These are phyloP conservation scores for Nematodospora valgi DNA, from an alignment of 805 yeast genomes.

Conservation along the genomic window DNA sequence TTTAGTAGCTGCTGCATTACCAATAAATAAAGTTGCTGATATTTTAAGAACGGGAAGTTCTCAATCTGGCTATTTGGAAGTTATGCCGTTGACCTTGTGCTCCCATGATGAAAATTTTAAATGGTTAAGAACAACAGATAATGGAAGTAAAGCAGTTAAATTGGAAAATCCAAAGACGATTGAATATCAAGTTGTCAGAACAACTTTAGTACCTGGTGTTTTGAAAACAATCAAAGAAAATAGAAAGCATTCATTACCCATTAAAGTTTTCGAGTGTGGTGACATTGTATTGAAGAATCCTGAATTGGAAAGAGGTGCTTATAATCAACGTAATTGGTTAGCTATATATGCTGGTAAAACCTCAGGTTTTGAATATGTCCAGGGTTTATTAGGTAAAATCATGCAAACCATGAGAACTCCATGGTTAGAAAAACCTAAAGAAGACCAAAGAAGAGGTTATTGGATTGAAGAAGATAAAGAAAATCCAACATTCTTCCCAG, in stretches of 20 bases:
- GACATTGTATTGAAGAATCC: slow-evolving; percentile 88
- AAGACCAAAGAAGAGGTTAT: slow-evolving; percentile 65
- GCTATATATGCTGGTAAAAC: slow-evolving; percentile 93
- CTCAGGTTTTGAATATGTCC: slow-evolving; percentile 91
- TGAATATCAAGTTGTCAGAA: slow-evolving; percentile 97
- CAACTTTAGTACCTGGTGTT: slow-evolving; percentile 89
- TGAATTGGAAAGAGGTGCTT: slow-evolving; percentile 80
- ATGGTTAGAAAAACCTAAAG: slow-evolving; percentile 61
- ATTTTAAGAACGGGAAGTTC: slow-evolving; percentile 88
- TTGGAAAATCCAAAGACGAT: slow-evolving; percentile 94
- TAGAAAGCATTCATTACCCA: slow-evolving; percentile 92
- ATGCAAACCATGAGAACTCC: slow-evolving; percentile 94
- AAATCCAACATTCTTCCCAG: slow-evolving; percentile 85
- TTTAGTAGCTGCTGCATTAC: slow-evolving; percentile 81
- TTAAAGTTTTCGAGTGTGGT: slow-evolving; percentile 91
- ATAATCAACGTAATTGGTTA: slow-evolving; percentile 91
- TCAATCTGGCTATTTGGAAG: slow-evolving; percentile 95
- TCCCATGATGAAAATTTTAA: slow-evolving; percentile 97
- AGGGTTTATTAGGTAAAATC: slow-evolving; percentile 89
- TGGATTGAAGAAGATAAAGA: slow-evolving; percentile 75
- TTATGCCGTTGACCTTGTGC: slow-evolving; percentile 90
- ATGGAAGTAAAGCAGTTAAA: slow-evolving; percentile 75
- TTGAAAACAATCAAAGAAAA: slow-evolving; percentile 94
- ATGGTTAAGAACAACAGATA: slow-evolving; percentile 72
- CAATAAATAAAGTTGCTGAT: slow-evolving; percentile 87